Evolutionary conservation across 2,329 filamentous ascomycete species (phyloP).

Genomic region (Fusarium palustre): DNA sequence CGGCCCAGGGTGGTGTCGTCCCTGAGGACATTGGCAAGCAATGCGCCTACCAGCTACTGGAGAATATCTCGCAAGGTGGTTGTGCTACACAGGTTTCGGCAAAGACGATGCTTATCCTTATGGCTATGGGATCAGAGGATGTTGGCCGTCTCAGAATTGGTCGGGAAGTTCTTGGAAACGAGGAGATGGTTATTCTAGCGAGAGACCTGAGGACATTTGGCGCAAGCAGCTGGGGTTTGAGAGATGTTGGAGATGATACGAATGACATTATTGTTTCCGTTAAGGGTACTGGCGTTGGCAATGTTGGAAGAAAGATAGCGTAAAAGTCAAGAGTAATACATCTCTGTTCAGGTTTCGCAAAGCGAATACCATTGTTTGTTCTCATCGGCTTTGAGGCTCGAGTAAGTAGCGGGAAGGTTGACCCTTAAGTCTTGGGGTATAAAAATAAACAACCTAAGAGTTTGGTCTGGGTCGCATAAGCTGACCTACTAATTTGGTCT

Average conservation of each 20-base stretch:
- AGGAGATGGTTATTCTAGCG: constrained; percentile 82
- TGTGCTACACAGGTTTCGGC: constrained; percentile 80
- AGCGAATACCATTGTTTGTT: background rate
- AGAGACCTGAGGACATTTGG: constrained; percentile 91
- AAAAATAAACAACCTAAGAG: too few relatives aligned
- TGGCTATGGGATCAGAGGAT: constrained; percentile 98
- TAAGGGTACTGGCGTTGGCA: constrained; percentile 92
- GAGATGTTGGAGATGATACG: constrained; percentile 76
- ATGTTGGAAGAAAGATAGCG: constrained; percentile 90
- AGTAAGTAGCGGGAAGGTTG: background rate
- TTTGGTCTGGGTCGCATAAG: too few relatives aligned
- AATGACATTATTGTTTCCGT: constrained; percentile 87
- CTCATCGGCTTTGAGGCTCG: background rate
- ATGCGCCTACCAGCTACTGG: constrained; percentile 89
- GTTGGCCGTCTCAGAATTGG: constrained; percentile 88
- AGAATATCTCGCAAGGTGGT: constrained; percentile 83
- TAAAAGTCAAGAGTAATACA: constrained; percentile 50
- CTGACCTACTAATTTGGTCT: too few relatives aligned
- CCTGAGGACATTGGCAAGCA: constrained; percentile 91
- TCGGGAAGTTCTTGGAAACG: constrained; percentile 82
- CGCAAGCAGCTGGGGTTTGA: constrained; percentile 88
- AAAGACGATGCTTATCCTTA: constrained; percentile 82
- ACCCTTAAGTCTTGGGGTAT: too few relatives aligned
- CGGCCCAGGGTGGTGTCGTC: constrained; percentile 81
- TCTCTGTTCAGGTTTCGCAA: constrained; percentile 33